Evolutionary conservation across 345 rosid genomes (phyloP), one percentile per base, ranked within the genome.

Genomic region (Aegle marmelos): DNA sequence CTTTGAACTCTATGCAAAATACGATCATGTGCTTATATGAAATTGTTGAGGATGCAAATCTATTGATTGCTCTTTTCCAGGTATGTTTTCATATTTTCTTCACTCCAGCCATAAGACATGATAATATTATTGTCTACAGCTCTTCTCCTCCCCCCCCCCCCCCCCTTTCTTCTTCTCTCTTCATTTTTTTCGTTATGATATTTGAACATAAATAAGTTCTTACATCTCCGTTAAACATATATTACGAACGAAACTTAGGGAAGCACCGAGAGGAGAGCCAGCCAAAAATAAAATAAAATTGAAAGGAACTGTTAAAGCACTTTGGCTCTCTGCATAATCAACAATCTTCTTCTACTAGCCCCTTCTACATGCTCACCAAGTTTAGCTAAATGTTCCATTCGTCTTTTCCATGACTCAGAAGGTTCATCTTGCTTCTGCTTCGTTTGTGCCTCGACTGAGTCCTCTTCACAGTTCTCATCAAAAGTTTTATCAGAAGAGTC

Each of bases 351-450:
- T 56, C 85, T 85, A 54, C 84, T 82, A 14, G 86, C 71, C 2
- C 90, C 86, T 16, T 86, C 91, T 0, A 56, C 85, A 14, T 86
- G 81, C 76, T 91, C 90, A 1, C 91, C 86, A 21, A 89, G 80
- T 76, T 89, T 89, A 11, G 80, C 88, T 8, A 91, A 85, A 60
- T 89, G 90, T 0, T 82, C 86, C 94, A 91, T 88, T 75, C 92
- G 79, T 75, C 90, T 83, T 72, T 79, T 85, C 94, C 94, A 85
- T 0, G 92, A 84, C 33, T 88, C 88, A 1, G 91, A 78, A 3
- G 74, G 84, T 79, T 72, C 78, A 5, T 9, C 0, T 48, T 76
- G 68, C 3, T 63, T 61, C 0, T 73, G 25, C 25, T 78, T 76
- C 31, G 25, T 58, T 71, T 81, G 86, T 1, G 77, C 53, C 16